phyloP scores from a whole-genome alignment of 805 yeast genomes.

The Metschnikowia cerradonensis region DNA sequence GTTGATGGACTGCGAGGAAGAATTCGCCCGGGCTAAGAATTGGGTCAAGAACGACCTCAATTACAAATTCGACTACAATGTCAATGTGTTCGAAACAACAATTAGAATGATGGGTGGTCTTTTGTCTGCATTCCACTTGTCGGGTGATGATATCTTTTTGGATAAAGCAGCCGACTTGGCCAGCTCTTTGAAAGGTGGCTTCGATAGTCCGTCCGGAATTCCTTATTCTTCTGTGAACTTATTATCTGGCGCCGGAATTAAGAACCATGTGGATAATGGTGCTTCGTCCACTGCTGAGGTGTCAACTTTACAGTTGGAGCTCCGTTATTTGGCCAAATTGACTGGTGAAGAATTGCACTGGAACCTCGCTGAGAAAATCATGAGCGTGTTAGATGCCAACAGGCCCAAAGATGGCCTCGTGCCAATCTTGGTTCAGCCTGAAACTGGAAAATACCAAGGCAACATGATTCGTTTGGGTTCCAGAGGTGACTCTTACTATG shows the following conservation, averaged over 20 bases:
- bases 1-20: conserved; percentile 67
- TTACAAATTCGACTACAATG: conserved; percentile 69
- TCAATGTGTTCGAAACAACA: conserved; percentile 89
- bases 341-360: conserved; percentile 80
- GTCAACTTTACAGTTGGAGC: conserved; percentile 80
- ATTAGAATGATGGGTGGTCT: conserved; percentile 92
- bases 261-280: conserved; percentile 64
- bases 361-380: conserved; percentile 72
- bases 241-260: conserved; percentile 54
- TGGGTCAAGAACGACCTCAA: conserved; percentile 73
- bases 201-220: conserved; percentile 60
- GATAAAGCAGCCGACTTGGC: conserved; percentile 80
- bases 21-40: conserved; percentile 56
- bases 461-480: conserved; percentile 74
- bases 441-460: conserved; percentile 66
- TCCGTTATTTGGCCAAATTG: conserved; percentile 72
- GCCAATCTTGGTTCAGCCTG: conserved; percentile 76
- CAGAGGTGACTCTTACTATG: conserved; percentile 91
- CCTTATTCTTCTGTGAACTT: conserved; percentile 81
- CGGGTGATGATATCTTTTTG: conserved; percentile 64
- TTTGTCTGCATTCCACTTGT: conserved; percentile 72
- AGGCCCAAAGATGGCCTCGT: conserved; percentile 70
- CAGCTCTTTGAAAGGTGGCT: conserved; percentile 66
- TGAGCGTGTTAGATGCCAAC: conserved; percentile 63
- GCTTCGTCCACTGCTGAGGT: conserved; percentile 89